These are phyloP conservation scores for Rhododendron ferrugineum DNA, from an alignment of 148 eudicot genomes.

Conservation along the genomic window DNA sequence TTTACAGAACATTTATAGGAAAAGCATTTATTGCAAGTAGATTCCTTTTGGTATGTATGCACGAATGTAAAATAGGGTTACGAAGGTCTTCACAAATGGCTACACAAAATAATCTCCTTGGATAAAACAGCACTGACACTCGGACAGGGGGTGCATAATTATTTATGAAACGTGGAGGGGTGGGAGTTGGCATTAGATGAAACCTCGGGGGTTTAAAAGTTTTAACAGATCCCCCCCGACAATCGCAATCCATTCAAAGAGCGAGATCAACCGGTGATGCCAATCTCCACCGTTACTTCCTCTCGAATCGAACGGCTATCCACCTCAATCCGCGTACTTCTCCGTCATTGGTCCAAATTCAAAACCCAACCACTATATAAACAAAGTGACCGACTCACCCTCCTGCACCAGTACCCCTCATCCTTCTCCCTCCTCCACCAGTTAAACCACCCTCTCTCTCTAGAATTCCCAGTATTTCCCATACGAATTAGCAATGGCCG, in stretches of 20 bases:
- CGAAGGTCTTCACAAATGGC: too few relatives aligned
- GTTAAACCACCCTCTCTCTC: neutral
- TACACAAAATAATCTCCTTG: too few relatives aligned
- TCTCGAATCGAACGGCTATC: neutral
- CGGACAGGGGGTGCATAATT: neutral
- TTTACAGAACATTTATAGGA: too few relatives aligned
- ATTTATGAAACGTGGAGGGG: neutral
- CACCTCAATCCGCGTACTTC: neutral
- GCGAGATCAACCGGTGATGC: neutral
- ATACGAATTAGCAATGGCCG: neutral
- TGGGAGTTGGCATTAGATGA: neutral
- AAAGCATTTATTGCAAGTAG: too few relatives aligned
- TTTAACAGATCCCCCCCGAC: neutral
- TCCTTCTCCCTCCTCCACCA: neutral
- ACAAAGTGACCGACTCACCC: neutral
- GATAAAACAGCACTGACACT: too few relatives aligned
- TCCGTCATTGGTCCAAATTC: neutral
- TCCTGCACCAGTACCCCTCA: neutral
- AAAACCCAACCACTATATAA: conserved; percentile 12
- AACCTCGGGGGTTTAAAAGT: neutral
- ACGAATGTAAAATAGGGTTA: too few relatives aligned
- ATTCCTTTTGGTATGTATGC: too few relatives aligned
- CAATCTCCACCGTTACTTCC: neutral
- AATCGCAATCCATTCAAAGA: neutral
- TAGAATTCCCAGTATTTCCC: neutral